Evolutionary conservation across 2,329 filamentous ascomycete genomes (phyloP).

Genomic region (Sarocladium strictum): DNA sequence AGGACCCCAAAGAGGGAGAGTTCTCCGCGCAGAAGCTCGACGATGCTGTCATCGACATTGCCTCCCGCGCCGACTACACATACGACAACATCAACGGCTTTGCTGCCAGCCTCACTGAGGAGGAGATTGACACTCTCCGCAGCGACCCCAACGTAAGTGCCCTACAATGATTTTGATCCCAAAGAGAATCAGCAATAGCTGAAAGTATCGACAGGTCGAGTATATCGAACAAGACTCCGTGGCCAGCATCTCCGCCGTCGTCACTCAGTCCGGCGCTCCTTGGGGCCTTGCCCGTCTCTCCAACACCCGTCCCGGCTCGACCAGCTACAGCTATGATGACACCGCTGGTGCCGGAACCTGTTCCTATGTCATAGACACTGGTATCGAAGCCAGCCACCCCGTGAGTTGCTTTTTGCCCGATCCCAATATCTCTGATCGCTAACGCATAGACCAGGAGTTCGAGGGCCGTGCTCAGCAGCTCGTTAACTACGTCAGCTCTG

Average conservation of each 20-base stretch:
- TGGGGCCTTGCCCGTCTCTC: slow-evolving; percentile 30
- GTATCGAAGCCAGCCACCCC: slow-evolving; percentile 25
- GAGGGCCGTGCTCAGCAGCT: slow-evolving; percentile 29
- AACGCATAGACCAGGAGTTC: slow-evolving; percentile 21
- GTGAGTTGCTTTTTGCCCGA: slow-evolving; percentile 16
- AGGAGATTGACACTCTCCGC: slow-evolving; percentile 15
- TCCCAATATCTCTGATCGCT: neutral
- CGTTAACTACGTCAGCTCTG: slow-evolving; percentile 23
- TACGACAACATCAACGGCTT: slow-evolving; percentile 22
- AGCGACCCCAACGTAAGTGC: slow-evolving; percentile 14
- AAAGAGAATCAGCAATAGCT: neutral
- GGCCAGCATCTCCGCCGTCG: slow-evolving; percentile 26
- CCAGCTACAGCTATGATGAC: slow-evolving; percentile 25
- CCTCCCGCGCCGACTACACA: slow-evolving; percentile 23
- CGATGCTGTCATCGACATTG: slow-evolving; percentile 20
- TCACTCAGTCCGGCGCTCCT: slow-evolving; percentile 27
- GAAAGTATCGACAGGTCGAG: slow-evolving; percentile 16
- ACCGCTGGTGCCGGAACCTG: slow-evolving; percentile 27
- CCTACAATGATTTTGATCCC: neutral
- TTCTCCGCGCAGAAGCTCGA: slow-evolving; percentile 1
- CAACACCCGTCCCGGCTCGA: slow-evolving; percentile 16
- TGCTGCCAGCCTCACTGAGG: slow-evolving; percentile 13
- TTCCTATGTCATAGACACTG: slow-evolving; percentile 36
- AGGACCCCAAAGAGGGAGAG: slow-evolving; percentile 7
- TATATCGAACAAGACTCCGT: slow-evolving; percentile 29